Conservation (phyloP, 805 yeast genomes). For the Pichia phayaonensis region DNA sequence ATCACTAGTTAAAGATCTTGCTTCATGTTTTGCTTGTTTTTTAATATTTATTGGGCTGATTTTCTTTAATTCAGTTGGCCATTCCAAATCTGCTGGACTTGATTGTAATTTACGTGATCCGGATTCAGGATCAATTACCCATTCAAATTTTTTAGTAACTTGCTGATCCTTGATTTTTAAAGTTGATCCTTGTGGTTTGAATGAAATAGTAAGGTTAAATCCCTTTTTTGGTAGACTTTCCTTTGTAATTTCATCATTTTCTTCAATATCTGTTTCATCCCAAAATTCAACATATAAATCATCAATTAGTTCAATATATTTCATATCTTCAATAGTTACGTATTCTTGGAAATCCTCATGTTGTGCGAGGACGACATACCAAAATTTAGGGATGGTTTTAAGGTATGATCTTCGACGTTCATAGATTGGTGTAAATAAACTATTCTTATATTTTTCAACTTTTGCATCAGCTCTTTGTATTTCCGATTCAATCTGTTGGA, state of each 20-base stretch:
- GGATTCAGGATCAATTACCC: constrained; percentile 36
- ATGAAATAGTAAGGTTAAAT: constrained; percentile 54
- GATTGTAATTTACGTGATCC: constrained; percentile 53
- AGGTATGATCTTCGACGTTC: constrained; percentile 47
- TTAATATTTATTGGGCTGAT: constrained; percentile 50
- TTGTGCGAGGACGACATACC: constrained; percentile 82
- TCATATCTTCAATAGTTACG: constrained; percentile 67
- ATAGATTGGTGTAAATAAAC: constrained; percentile 50
- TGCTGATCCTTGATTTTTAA: constrained; percentile 48
- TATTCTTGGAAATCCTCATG: constrained; percentile 81
- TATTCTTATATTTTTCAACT: constrained; percentile 47
- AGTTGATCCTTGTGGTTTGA: constrained; percentile 43
- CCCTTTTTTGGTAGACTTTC: constrained; percentile 21
- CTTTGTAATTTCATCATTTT: not conserved
- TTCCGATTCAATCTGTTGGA: constrained; percentile 54
- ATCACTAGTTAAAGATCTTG: constrained; percentile 34
- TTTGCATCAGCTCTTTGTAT: constrained; percentile 45
- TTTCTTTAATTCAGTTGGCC: constrained; percentile 60
- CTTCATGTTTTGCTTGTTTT: constrained; percentile 22
- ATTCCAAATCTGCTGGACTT: constrained; percentile 44
- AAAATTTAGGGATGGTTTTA: constrained; percentile 59
- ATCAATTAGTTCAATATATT: constrained; percentile 57
- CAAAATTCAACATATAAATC: constrained; percentile 57
- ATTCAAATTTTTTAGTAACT: constrained; percentile 52
- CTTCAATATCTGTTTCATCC: constrained; percentile 27